Evolutionary conservation across 768 basidiomycete species (phyloP), one percentile per base, ranked within the genome.

Genomic region (Cystobasidium ongulense): DNA sequence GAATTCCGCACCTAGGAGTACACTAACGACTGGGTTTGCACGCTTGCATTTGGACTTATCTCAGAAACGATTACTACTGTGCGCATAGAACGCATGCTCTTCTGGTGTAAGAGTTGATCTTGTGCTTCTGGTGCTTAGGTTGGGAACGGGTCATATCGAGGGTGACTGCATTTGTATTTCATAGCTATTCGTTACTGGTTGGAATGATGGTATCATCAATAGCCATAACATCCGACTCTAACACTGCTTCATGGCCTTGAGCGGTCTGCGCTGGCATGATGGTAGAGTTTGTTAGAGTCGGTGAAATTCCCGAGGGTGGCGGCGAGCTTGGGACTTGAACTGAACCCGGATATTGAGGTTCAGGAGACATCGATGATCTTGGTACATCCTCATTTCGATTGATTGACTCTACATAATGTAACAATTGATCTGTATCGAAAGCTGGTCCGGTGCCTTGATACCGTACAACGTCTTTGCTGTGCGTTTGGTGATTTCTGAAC

Each of bases 341-440:
- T 8, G 21, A 4, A 7, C 3, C 3, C n/a, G 4, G 46, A 21
- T 50, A 21, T 8, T 50, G 46, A 50, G 46, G 10, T 4, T 50
- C 46, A 4, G 46, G 46, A 50, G 46, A 50, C 46, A 50, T 50
- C 3, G 46, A 50, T 8, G 46, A 50, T 21, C n/a, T 11, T 4
- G 46, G 46, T 21, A 50, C 3, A 50, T 4, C 46, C 3, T 50
- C 46, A 10, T 80, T 83, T 1, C 84, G 85, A n/a, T 84, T 85
- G 74, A 83, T 81, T 61, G 82, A 85, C 15, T 87, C 86, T 83
- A 59, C 15, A 21, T 50, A 50, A 11, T 21, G 46, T 11, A 27
- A 43, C 11, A 64, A 35, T 36, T 31, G 63, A 21, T 43, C 63
- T 7, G 33, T 4, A 1, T 64, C 41, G n/a, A 50, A 25, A 25